Evolutionary conservation across 768 basidiomycete species (phyloP), one percentile per base, ranked within the genome.

Genomic region (Collybiopsis luxurians): DNA sequence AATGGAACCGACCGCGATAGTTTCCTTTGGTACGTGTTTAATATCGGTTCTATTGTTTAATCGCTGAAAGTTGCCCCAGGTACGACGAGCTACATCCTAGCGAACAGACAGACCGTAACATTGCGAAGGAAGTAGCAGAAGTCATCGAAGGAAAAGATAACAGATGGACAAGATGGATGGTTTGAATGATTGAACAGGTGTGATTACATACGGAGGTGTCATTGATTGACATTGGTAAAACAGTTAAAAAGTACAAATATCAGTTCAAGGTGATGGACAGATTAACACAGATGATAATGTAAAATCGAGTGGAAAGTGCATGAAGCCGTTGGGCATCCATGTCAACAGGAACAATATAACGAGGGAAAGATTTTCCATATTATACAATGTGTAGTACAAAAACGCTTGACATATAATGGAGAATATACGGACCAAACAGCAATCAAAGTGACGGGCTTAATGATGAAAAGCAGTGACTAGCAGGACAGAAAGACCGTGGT

Each of bases 11-110:
- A 66, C 3, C 59, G 57, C 30, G 81, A 82, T 60, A 82, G 81
- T 58, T 82, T 73, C 65, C 61, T 82, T 36, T 82, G 81, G 81
- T 79, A 56, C 36, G 75, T 56, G n/a, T n/a, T n/a, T n/a, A n/a
- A n/a, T n/a, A n/a, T n/a, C n/a, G n/a, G n/a, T n/a, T n/a, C n/a
- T n/a, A n/a, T n/a, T n/a, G n/a, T n/a, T n/a, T n/a, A n/a, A n/a
- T n/a, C n/a, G n/a, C n/a, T n/a, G n/a, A n/a, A n/a, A n/a, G n/a
- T n/a, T n/a, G n/a, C n/a, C n/a, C n/a, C 42, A 62, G 62, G 75
- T 75, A 56, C 40, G 78, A 82, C 61, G 80, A 81, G 53, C 67
- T 82, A 26, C 78, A 79, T 55, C 74, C 73, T 9, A 75, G 75
- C 0, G 73, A 77, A 56, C 79, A 79, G 61, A 64, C 76, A 9